Evolutionary conservation across 2,329 filamentous ascomycete species (phyloP).

Genomic region (Neoarthrinium moseri): DNA sequence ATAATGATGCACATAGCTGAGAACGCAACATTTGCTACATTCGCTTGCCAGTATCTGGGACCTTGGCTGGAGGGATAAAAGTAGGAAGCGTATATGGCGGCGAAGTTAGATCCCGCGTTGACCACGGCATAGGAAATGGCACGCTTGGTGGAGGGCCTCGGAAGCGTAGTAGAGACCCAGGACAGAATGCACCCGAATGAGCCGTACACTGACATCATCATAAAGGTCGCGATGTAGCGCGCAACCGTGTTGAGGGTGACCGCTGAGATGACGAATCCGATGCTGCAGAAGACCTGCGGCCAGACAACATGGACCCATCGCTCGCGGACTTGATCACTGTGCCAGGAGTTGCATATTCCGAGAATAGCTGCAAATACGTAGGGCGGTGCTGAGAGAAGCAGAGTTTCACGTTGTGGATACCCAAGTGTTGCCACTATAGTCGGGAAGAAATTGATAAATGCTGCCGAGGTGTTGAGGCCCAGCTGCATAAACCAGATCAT

Average conservation of each 20-base stretch:
- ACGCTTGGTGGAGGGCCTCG: conserved; percentile 22
- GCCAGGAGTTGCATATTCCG: conserved; percentile 27
- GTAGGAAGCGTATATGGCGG: conserved; percentile 24
- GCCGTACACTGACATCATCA: conserved; percentile 19
- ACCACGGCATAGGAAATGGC: conserved; percentile 23
- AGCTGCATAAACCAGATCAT: conserved; percentile 25
- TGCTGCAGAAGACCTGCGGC: conserved; percentile 14
- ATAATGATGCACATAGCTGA: too few species aligned
- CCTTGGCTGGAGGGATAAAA: conserved; percentile 20
- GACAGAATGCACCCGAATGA: conserved; percentile 23
- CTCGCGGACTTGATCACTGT: conserved; percentile 24
- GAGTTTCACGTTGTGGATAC: conserved; percentile 22
- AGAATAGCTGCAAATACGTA: conserved; percentile 27
- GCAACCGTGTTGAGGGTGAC: conserved; percentile 18
- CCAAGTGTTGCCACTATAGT: conserved; percentile 28
- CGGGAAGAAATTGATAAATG: conserved; percentile 30
- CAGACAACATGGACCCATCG: conserved; percentile 21
- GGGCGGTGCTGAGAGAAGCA: conserved; percentile 27
- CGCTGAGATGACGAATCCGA: conserved; percentile 24
- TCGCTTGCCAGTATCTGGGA: conserved; percentile 20
- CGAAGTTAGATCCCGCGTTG: conserved; percentile 24
- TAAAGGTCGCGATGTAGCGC: conserved; percentile 22
- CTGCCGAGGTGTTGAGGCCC: conserved; percentile 27
- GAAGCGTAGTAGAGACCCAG: conserved; percentile 26
- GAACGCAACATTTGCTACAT: too few species aligned